Evolutionary conservation across 2,329 filamentous ascomycete species (phyloP), one percentile per base, ranked within the genome.

Genomic region (Dissoconium aciculare): DNA sequence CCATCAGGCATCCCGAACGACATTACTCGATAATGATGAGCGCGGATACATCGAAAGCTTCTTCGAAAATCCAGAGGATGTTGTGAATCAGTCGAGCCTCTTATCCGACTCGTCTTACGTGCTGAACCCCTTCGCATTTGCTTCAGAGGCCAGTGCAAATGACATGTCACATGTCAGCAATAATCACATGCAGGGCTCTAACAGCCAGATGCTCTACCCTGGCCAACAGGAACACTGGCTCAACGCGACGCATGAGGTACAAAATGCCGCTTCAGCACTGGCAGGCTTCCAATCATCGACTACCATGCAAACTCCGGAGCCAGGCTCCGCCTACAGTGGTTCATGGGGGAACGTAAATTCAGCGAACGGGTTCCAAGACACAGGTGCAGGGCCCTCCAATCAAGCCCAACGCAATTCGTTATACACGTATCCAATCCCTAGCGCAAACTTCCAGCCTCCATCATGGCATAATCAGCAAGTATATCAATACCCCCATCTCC

Each of bases 331-430:
- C 19, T 23, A 8, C 19, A 23, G n/a, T n/a, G n/a, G 19, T n/a
- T 23, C 19, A n/a, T 23, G 19, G 19, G 19, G 19, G n/a, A 23
- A 23, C 19, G n/a, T 23, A n/a, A n/a, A 8, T 23, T 23, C 19
- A 8, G 19, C 19, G 19, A 23, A n/a, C n/a, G 19, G 19, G n/a
- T 23, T 23, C 19, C 19, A 23, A n/a, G n/a, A n/a, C n/a, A n/a
- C n/a, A n/a, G 19, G 19, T 23, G 19, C 8, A 23, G 8, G n/a
- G 8, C 8, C 19, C 8, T n/a, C 19, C 19, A n/a, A n/a, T 23
- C 19, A 23, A n/a, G 8, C 8, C 8, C n/a, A 8, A 23, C 8
- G 8, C 8, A 23, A 23, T 23, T 8, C 8, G n/a, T 8, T 23
- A 8, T 23, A 8, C 19, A 23, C 19, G n/a, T 23, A 23, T n/a